Percentiles rank a stretch among this genome's conserved stretches.
Conservation (phyloP, 164 flowering plant genomes). For the Echeveria elegans region DNA sequence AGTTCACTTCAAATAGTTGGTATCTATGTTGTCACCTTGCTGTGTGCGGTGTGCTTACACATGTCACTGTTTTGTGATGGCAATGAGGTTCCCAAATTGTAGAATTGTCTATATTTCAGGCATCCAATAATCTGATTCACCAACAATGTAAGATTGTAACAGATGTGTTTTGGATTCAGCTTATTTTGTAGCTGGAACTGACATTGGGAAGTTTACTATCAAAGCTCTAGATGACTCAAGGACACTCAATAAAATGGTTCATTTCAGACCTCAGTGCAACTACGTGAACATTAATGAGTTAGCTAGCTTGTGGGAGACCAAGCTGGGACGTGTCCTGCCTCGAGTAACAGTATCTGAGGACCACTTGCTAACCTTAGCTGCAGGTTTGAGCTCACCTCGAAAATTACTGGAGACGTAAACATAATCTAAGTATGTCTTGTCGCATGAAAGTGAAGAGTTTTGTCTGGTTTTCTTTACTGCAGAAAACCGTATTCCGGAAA, state of each 20-base stretch:
- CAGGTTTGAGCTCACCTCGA: slow-evolving; percentile 18
- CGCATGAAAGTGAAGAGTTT: neutral
- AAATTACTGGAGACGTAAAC: neutral
- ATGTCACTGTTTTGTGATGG: neutral
- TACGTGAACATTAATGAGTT: slow-evolving; percentile 47
- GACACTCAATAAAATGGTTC: slow-evolving; percentile 43
- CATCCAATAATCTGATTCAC: neutral
- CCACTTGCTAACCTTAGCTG: slow-evolving; percentile 33
- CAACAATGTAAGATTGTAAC: neutral
- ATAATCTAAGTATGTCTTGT: no score
- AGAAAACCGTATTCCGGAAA: slow-evolving; percentile 51
- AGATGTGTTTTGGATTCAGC: slow-evolving; percentile 29
- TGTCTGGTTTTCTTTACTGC: slow-evolving; percentile 9
- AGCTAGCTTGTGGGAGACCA: slow-evolving; percentile 52
- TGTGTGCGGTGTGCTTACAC: no score
- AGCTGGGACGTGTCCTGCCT: slow-evolving; percentile 40
- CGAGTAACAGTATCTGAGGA: slow-evolving; percentile 41
- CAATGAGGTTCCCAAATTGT: neutral
- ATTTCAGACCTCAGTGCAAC: slow-evolving; percentile 49
- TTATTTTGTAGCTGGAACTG: slow-evolving; percentile 58
- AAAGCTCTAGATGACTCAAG: slow-evolving; percentile 32
- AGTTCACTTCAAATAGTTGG: neutral
- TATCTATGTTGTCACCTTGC: no score
- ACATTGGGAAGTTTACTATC: slow-evolving; percentile 64
- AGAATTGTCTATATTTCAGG: neutral